Evolutionary conservation across 306 rosid species (phyloP).

Genomic region (Bauhinia variegata): DNA sequence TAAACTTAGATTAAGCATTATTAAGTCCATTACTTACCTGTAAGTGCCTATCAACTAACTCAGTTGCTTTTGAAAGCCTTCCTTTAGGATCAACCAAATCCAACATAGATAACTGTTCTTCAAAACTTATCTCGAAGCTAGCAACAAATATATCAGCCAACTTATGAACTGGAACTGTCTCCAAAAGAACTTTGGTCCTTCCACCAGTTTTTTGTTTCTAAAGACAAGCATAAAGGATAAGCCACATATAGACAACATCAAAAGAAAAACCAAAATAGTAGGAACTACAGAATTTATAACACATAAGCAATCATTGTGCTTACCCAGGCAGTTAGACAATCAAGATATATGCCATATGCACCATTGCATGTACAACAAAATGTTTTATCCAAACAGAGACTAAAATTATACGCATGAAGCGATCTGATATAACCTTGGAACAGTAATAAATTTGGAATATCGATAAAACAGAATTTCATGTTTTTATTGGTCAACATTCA

Average conservation of each 20-base stretch:
- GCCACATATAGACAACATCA: conserved; percentile 23
- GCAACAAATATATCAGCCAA: conserved; percentile 99
- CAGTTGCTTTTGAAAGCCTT: conserved; percentile 96
- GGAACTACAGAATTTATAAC: conserved; percentile 26
- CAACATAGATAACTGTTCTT: conserved; percentile 90
- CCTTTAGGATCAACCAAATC: conserved; percentile 92
- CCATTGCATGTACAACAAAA: conserved; percentile 31
- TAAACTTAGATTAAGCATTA: conserved; percentile 31
- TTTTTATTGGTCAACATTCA: conserved; percentile 22
- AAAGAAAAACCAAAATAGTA: conserved; percentile 19
- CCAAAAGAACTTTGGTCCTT: conserved; percentile 91
- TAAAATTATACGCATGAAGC: conserved; percentile 28
- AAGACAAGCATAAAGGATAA: conserved; percentile 41
- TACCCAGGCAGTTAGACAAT: conserved; percentile 21
- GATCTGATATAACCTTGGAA: not conserved
- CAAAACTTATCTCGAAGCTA: conserved; percentile 97
- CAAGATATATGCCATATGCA: conserved; percentile 6
- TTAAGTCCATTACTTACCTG: conserved; percentile 59
- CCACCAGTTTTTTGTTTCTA: conserved; percentile 98
- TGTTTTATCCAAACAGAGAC: conserved; percentile 30
- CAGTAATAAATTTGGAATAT: not conserved
- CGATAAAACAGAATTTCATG: conserved; percentile 27
- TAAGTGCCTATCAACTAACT: conserved; percentile 94
- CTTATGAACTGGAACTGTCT: conserved; percentile 96
- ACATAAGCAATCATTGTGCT: conserved; percentile 22